phyloP scores from a whole-genome alignment of 2,329 filamentous ascomycete species.

The Phialemoniopsis sp. region DNA sequence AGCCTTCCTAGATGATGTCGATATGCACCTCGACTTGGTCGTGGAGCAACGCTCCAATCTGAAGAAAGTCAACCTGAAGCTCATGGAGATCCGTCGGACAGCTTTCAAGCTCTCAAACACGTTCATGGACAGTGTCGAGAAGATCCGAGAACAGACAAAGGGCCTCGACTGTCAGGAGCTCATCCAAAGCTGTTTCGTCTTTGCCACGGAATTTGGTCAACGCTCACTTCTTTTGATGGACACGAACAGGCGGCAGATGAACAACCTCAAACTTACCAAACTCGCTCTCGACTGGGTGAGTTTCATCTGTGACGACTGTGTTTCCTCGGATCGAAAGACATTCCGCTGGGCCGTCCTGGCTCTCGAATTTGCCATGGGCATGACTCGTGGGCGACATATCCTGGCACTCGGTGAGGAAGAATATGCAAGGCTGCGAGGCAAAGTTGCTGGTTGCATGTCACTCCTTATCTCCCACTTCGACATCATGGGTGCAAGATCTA shows the following conservation, averaged over 20 bases:
- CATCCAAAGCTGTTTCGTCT: constrained; percentile 96
- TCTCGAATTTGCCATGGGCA: constrained; percentile 94
- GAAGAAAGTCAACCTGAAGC: constrained; percentile 81
- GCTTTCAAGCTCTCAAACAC: constrained; percentile 95
- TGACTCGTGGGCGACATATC: constrained; percentile 91
- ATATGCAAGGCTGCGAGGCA: constrained; percentile 75
- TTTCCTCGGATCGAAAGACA: constrained; percentile 89
- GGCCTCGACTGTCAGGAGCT: constrained; percentile 89
- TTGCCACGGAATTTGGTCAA: constrained; percentile 98
- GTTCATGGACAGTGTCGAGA: constrained; percentile 98
- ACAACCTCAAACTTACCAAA: constrained; percentile 91
- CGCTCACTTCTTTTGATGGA: constrained; percentile 94
- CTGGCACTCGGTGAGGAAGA: constrained; percentile 86
- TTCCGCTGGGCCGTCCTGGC: constrained; percentile 97
- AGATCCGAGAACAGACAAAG: constrained; percentile 79
- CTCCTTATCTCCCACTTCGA: constrained; percentile 97
- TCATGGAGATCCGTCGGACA: constrained; percentile 93
- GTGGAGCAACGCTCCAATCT: constrained; percentile 93
- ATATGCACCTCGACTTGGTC: constrained; percentile 80
- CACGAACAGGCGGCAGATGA: constrained; percentile 91
- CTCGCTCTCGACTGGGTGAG: constrained; percentile 94
- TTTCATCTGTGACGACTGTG: constrained; percentile 96
- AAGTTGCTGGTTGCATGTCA: constrained; percentile 96
- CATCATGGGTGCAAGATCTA: constrained; percentile 96
- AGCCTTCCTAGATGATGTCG: constrained; percentile 72